phyloP scores from a whole-genome alignment of 208 protist species.

The Leishmania amazonensis region DNA sequence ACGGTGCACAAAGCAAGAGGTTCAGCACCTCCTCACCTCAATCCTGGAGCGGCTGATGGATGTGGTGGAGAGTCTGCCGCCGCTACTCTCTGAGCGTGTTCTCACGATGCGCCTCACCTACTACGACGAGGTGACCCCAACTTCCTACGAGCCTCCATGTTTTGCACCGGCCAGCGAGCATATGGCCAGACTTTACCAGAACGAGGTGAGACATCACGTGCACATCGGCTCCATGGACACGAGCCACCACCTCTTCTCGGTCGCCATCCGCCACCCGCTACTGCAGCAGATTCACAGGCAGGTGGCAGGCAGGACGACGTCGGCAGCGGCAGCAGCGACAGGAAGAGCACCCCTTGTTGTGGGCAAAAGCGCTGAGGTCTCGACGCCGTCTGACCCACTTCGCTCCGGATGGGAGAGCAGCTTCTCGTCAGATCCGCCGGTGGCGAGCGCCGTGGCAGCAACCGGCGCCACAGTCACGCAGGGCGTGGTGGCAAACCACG shows the following conservation, averaged over 20 bases:
- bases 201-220: slow-evolving; percentile 52
- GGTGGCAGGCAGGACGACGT: background rate
- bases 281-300: slow-evolving; percentile 39
- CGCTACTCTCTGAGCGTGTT: slow-evolving; percentile 64
- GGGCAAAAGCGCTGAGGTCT: background rate
- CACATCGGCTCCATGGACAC: slow-evolving; percentile 66
- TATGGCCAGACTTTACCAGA: slow-evolving; percentile 52
- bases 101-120: slow-evolving; percentile 82
- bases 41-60: slow-evolving; percentile 72
- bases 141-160: slow-evolving; percentile 74
- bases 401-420: slow-evolving; percentile 20
- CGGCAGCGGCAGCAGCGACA: background rate
- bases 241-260: slow-evolving; percentile 70
- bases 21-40: slow-evolving; percentile 47
- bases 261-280: slow-evolving; percentile 64
- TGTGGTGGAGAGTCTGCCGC: slow-evolving; percentile 65
- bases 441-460: background rate
- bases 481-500: too few species aligned
- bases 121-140: slow-evolving; percentile 70
- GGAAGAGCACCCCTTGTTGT: too few species aligned
- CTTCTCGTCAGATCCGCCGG: slow-evolving; percentile 7
- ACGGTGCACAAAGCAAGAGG: slow-evolving; percentile 56
- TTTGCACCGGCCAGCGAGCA: slow-evolving; percentile 67
- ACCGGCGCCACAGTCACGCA: background rate
- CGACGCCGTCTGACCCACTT: slow-evolving; percentile 10